A percentile compares a stretch with the other conserved stretches of the same genome.
Conservation (phyloP, 2,329 filamentous ascomycete species). For the Aspergillus ibericus region DNA sequence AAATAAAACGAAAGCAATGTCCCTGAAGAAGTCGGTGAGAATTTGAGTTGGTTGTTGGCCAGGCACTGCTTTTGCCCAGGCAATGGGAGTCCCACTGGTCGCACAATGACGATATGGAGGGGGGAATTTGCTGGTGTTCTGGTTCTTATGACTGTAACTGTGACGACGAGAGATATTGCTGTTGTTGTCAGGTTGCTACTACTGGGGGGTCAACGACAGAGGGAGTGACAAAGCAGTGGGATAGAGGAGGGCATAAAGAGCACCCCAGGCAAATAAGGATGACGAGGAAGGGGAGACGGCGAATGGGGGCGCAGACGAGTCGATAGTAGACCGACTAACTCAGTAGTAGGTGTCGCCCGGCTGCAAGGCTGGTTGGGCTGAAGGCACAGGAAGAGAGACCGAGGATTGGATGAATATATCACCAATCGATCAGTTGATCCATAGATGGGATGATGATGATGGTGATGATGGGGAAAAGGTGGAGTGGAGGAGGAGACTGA, state of each 20-base stretch:
- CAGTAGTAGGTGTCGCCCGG: not conserved
- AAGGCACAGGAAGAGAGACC: constrained; percentile 6
- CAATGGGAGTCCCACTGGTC: constrained; percentile 9
- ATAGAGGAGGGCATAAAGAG: constrained; percentile 1
- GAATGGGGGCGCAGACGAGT: not conserved
- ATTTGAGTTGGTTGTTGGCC: constrained; percentile 15
- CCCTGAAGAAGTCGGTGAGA: constrained; percentile 24
- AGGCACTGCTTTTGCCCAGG: constrained; percentile 13
- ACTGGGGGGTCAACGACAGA: constrained; percentile 5
- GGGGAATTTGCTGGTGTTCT: not conserved
- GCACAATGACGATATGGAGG: not conserved
- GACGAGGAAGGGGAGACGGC: not conserved
- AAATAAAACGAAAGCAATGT: constrained; percentile 9
- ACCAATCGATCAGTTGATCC: constrained; percentile 3
- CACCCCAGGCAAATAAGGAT: not conserved
- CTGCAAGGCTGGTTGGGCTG: constrained; percentile 5
- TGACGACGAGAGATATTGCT: not conserved
- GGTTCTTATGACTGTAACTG: not conserved
- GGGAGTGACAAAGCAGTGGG: constrained; percentile 5
- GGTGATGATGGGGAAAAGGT: not conserved
- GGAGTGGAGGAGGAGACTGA: not conserved
- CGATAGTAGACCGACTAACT: constrained; percentile 2
- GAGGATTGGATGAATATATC: constrained; percentile 3
- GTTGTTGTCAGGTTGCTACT: not conserved
- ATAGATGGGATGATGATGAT: constrained; percentile 3